Conservation (phyloP, 2,329 filamentous ascomycete genomes). For the Xylariaceae sp. region DNA sequence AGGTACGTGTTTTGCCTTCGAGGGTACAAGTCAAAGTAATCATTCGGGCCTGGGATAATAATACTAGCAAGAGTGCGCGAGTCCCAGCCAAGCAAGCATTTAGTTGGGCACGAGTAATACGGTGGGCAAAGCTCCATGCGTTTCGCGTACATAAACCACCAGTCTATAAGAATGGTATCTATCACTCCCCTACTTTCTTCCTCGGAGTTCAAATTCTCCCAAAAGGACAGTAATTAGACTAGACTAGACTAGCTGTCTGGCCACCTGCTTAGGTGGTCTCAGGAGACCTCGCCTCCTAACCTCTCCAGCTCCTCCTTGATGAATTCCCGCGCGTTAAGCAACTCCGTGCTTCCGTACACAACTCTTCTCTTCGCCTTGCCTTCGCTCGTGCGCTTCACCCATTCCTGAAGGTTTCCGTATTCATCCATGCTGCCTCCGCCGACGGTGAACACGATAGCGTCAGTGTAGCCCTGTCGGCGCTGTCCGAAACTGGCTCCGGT, state of each 20-base stretch:
- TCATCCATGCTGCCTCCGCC: slow-evolving; percentile 98
- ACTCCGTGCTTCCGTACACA: slow-evolving; percentile 89
- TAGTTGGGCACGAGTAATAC: too few relatives aligned
- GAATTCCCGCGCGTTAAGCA: slow-evolving; percentile 64
- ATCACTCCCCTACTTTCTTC: too few relatives aligned
- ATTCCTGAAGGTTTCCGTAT: slow-evolving; percentile 95
- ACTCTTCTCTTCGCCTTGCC: slow-evolving; percentile 69
- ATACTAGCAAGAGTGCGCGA: too few relatives aligned
- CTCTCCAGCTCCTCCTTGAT: slow-evolving; percentile 58
- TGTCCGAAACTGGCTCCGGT: slow-evolving; percentile 86
- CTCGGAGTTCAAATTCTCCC: background rate
- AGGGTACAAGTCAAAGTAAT: too few relatives aligned
- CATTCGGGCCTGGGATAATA: too few relatives aligned
- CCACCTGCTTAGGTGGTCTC: background rate
- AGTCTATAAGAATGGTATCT: too few relatives aligned
- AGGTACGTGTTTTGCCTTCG: too few relatives aligned
- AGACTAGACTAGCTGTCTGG: background rate
- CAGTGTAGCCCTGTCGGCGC: slow-evolving; percentile 78
- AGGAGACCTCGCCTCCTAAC: slow-evolving; percentile 52
- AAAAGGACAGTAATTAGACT: background rate
- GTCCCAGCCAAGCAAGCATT: too few relatives aligned
- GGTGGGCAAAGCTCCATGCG: too few relatives aligned
- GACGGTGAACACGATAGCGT: slow-evolving; percentile 89
- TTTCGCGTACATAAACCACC: too few relatives aligned
- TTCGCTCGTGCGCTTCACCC: slow-evolving; percentile 72